Conservation (phyloP, 495 filamentous ascomycete genomes). For the Pseudomonodictys pantanalensis region DNA sequence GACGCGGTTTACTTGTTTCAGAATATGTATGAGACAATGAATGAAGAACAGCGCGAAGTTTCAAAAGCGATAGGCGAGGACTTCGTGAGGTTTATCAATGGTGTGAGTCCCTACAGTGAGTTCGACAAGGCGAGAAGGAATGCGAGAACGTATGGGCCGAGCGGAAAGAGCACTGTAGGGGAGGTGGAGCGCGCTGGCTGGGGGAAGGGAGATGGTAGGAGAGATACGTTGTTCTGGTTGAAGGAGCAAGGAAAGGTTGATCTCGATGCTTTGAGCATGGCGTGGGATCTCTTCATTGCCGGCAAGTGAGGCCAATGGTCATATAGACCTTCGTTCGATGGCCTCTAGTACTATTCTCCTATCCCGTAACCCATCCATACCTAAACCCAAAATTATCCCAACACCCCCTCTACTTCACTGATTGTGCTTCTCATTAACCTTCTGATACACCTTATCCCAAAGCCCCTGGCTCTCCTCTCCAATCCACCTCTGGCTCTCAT, state of each 20-base stretch:
- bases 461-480: constrained; percentile 14
- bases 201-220: constrained; percentile 16
- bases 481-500: constrained; percentile 34
- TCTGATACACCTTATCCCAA: constrained; percentile 24
- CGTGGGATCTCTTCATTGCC: constrained; percentile 18
- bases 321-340: no score
- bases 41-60: constrained; percentile 35
- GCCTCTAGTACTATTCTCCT: no score
- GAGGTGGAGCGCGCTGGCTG: constrained; percentile 13
- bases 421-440: constrained; percentile 12
- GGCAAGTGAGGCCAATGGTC: no score
- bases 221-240: constrained; percentile 22
- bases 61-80: constrained; percentile 44
- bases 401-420: no score
- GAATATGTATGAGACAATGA: constrained; percentile 45
- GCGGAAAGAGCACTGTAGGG: neutral
- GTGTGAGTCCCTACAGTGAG: constrained; percentile 42
- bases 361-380: no score
- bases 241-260: constrained; percentile 24
- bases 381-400: no score
- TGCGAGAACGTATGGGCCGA: constrained; percentile 6
- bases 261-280: constrained; percentile 23
- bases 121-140: constrained; percentile 18
- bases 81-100: constrained; percentile 48
- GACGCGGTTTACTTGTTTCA: constrained; percentile 51